Conservation (phyloP, 1,284 basidiomycete genomes). For the Rhodotorula sp. region DNA sequence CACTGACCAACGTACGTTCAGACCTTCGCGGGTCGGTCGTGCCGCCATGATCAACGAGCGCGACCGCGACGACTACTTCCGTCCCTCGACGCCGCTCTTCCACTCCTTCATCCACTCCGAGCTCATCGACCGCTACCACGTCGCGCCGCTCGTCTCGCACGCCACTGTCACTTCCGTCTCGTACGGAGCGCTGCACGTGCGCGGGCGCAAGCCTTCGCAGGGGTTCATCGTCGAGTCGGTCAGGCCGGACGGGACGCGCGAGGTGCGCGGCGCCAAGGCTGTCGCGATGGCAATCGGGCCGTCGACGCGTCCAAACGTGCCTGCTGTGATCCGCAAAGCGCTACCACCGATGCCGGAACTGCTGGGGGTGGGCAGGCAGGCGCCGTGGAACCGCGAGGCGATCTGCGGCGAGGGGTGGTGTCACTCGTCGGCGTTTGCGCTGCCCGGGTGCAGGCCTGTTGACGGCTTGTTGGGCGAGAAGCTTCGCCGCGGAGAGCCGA, state of each 20-base stretch:
- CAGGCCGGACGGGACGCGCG: constrained; percentile 13
- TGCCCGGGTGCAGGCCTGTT: constrained; percentile 36
- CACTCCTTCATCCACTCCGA: constrained; percentile 43
- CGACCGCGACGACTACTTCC: constrained; percentile 50
- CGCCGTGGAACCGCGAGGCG: constrained; percentile 13
- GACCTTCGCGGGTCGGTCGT: constrained; percentile 11
- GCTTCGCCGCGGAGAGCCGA: constrained; percentile 13
- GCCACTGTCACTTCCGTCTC: constrained; percentile 27
- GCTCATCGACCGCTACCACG: constrained; percentile 43
- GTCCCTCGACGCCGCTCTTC: constrained; percentile 48
- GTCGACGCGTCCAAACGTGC: constrained; percentile 46
- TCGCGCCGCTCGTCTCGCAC: constrained; percentile 34
- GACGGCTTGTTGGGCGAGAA: constrained; percentile 9
- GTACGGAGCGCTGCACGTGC: constrained; percentile 24
- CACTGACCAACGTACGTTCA: not conserved
- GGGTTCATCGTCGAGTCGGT: constrained; percentile 21
- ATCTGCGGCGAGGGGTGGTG: constrained; percentile 46
- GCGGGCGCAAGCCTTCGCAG: constrained; percentile 9
- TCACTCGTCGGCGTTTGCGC: constrained; percentile 48
- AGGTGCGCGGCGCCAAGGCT: constrained; percentile 22
- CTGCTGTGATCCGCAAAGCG: constrained; percentile 29
- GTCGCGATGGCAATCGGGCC: constrained; percentile 49
- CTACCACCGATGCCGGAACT: not conserved
- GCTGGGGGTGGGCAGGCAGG: not conserved
- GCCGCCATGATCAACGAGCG: constrained; percentile 50